Evolutionary conservation across 2,329 filamentous ascomycete genomes (phyloP), one percentile per base, ranked within the genome.

Genomic region (Byssothecium circinans): DNA sequence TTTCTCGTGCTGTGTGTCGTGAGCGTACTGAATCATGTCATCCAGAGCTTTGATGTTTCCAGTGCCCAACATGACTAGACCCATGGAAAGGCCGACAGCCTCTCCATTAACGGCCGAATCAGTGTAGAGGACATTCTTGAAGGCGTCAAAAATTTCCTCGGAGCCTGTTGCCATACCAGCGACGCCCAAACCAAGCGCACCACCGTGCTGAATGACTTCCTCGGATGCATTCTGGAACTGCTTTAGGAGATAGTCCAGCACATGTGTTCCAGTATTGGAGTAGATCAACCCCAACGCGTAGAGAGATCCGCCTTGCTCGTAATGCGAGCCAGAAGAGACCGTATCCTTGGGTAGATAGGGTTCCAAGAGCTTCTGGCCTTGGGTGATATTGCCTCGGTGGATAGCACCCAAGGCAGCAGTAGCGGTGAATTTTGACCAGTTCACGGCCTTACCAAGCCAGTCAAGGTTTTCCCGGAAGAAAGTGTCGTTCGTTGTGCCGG

Each of bases 391-490:
- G 46, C 94, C 94, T 37, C 91, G 87, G 72, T 99, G 94, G 54
- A 99, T 96, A 42, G 97, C 94, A 71, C 94, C 94, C 5, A 99
- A 79, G 7, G 94, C 94, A 47, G 94, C 94, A 4, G 94, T 99
- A 12, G 94, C 94, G 0, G 94, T 96, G 70, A 99, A 99, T 71
- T 99, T 99, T 52, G 91, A 96, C 94, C 94, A 99, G 76, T 99
- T 99, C 39, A 97, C 91, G 20, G 94, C 94, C 78, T 97, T 99
- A 51, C 92, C 91, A 3, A 99, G 77, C 94, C 94, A 99, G 58
- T 99, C 94, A 19, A 99, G 75, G 68, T 99, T 99, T 66, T 97
- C 91, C 7, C 95, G 84, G 83, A 99, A 97, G 76, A 99, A 99
- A 65, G 92, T 95, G 75, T 99, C 94, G 62, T 96, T 94, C 0